Percentiles rank a stretch among this genome's conserved stretches.
Conservation (phyloP, 2,329 filamentous ascomycete species). For the Phialophora chinensis region DNA sequence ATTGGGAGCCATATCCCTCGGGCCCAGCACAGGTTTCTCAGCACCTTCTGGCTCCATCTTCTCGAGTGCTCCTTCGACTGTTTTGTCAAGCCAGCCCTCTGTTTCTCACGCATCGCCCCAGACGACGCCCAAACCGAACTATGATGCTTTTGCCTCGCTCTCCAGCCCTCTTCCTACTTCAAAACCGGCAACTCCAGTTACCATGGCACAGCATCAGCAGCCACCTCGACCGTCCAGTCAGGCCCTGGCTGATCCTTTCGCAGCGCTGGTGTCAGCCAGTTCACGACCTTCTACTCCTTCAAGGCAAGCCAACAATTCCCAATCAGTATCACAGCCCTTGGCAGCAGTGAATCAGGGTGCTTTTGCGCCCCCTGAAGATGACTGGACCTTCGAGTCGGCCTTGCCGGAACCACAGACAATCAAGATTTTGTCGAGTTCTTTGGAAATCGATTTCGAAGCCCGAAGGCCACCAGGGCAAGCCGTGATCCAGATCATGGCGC, state of each 20-base stretch:
- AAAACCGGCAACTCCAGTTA: conserved; percentile 57
- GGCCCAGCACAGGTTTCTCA: conserved; percentile 65
- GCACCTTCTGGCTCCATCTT: conserved; percentile 31
- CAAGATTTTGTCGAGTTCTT: conserved; percentile 69
- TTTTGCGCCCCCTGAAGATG: conserved; percentile 66
- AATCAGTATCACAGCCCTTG: conserved; percentile 27
- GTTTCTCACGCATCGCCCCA: conserved; percentile 49
- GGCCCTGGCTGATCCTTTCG: conserved; percentile 64
- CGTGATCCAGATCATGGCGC: conserved; percentile 72
- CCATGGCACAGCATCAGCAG: conserved; percentile 46
- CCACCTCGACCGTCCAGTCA: conserved; percentile 47
- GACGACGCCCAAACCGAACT: conserved; percentile 56
- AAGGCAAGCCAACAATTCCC: conserved; percentile 34
- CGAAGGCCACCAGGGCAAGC: conserved; percentile 57
- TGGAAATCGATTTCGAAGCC: conserved; percentile 77
- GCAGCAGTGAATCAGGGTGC: conserved; percentile 30
- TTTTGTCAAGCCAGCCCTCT: conserved; percentile 42
- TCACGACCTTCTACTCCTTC: conserved; percentile 56
- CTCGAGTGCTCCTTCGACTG: conserved; percentile 26
- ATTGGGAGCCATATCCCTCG: conserved; percentile 82
- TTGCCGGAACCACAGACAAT: conserved; percentile 73
- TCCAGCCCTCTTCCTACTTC: conserved; percentile 55
- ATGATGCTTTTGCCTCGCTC: conserved; percentile 63
- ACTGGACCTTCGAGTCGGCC: conserved; percentile 92
- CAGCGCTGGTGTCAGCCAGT: conserved; percentile 59